Conservation (phyloP, 2,329 filamentous ascomycete genomes). For the Arthrinium phaeospermum region DNA sequence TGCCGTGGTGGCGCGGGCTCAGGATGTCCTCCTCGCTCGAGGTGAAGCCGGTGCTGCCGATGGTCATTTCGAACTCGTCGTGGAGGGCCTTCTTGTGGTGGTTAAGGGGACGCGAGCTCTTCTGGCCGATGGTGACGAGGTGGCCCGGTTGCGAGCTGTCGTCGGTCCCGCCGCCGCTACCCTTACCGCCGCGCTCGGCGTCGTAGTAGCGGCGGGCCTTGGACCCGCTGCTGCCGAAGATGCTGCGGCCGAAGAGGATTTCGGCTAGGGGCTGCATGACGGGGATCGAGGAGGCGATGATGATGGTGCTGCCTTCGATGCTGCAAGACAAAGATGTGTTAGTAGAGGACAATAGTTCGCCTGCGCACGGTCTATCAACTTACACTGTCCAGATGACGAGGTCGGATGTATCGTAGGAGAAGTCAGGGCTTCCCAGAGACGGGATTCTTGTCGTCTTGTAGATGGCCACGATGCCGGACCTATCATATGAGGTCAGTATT, state of each 20-base stretch:
- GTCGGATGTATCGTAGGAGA: slow-evolving; percentile 28
- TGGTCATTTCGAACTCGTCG: background rate
- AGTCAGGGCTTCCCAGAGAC: slow-evolving; percentile 24
- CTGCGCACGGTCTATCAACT: slow-evolving; percentile 13
- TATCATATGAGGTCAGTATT: background rate
- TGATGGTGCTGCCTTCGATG: slow-evolving; percentile 37
- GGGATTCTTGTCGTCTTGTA: slow-evolving; percentile 28
- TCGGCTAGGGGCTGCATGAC: slow-evolving; percentile 36
- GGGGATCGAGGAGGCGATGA: slow-evolving; percentile 38
- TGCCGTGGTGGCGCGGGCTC: background rate
- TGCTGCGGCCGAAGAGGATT: slow-evolving; percentile 23
- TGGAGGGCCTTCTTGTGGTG: background rate
- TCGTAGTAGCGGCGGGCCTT: background rate
- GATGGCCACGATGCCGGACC: slow-evolving; percentile 27
- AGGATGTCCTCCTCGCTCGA: slow-evolving; percentile 5
- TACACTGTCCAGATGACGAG: slow-evolving; percentile 31
- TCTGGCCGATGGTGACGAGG: background rate
- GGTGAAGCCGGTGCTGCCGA: background rate
- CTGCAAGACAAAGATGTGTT: slow-evolving; percentile 20
- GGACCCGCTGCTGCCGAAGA: slow-evolving; percentile 5
- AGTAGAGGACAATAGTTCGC: background rate
- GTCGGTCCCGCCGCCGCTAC: background rate
- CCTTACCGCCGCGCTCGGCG: background rate
- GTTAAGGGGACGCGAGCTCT: background rate
- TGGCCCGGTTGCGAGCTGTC: background rate